A percentile compares a stretch with the other conserved stretches of the same genome.
Conservation (phyloP, 1,139 yeast genomes). For the Blastobotrys indianensis region DNA sequence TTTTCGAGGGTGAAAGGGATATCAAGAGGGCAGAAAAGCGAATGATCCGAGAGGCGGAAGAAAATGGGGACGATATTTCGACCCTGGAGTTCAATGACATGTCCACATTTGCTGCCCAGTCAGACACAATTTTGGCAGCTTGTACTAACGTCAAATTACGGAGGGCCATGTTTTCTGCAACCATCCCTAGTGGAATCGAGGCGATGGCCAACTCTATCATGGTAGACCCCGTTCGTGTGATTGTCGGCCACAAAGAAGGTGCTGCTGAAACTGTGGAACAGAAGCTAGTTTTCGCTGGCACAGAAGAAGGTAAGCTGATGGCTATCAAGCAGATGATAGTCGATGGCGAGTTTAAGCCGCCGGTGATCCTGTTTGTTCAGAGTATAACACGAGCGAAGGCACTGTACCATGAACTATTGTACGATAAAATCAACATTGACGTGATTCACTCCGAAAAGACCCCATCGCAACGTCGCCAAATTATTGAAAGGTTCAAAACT, state of each 20-base stretch:
- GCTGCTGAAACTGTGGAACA: constrained; percentile 84
- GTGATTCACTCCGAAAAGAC: constrained; percentile 96
- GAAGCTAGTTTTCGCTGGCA: constrained; percentile 78
- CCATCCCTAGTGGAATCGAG: constrained; percentile 91
- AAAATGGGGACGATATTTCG: constrained; percentile 1
- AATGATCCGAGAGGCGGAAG: background rate
- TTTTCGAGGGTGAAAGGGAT: constrained; percentile 60
- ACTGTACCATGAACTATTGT: constrained; percentile 80
- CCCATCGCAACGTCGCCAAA: constrained; percentile 78
- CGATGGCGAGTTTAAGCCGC: constrained; percentile 80
- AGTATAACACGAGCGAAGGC: constrained; percentile 94
- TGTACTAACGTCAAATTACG: constrained; percentile 47
- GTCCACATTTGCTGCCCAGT: constrained; percentile 66
- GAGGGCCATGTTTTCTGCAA: constrained; percentile 88
- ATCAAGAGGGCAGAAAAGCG: constrained; percentile 10
- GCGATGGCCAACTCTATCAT: constrained; percentile 80
- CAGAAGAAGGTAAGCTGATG: constrained; percentile 87
- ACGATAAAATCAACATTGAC: constrained; percentile 88
- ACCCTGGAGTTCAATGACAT: background rate
- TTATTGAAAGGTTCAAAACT: constrained; percentile 72
- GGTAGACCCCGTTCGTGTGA: constrained; percentile 77
- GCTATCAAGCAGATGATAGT: constrained; percentile 81
- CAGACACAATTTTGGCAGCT: constrained; percentile 72
- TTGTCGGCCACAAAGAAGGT: constrained; percentile 92
- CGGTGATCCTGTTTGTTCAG: constrained; percentile 86